Evolutionary conservation across 2,329 filamentous ascomycete species (phyloP), one percentile per base, ranked within the genome.

Genomic region (Cercospora sojina): DNA sequence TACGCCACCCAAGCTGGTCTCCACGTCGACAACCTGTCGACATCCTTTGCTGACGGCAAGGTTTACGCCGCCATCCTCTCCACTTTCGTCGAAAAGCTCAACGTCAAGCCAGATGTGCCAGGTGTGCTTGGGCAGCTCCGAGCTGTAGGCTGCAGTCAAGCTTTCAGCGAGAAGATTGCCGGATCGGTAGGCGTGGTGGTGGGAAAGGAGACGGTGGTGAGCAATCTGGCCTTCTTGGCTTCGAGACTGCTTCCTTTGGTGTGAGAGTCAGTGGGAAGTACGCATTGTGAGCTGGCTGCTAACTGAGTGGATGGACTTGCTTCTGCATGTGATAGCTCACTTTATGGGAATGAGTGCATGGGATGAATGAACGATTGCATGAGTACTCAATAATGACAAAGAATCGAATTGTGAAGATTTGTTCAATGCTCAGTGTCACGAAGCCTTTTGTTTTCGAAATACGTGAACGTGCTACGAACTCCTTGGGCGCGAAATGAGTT

Each of bases 201-300:
- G 12, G 82, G 84, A 64, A 78, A 79, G 27, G 82, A 84, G 70
- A 87, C 86, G 68, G 86, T 84, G 0, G 74, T 87, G 27, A 82
- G 84, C 2, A 82, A 84, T 2, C 82, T 89, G 7, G 81, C 86
- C 3, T 88, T 88, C 74, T 81, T 89, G 5, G 86, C 85, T 49
- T 87, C 85, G 3, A 82, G 86, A 47, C 77, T 89, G 1, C 78
- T 89, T 3, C 81, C 83, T 0, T 43, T 59, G 57, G 20, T n/a
- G 8, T 32, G 55, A 58, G 51, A 16, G 5, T 58, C 51, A 6
- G n/a, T 2, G 9, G 51, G 25, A 31, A 18, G 4, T n/a, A 55
- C 16, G 51, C 5, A 16, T 25, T 55, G 23, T 29, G 51, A n/a
- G 51, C 43, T 38, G 43, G 18, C 43, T 20, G 4, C 20, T 20